These are phyloP conservation scores for Sclerotinia trifoliorum DNA, from an alignment of 2,329 filamentous ascomycete genomes.

Conservation along the genomic window DNA sequence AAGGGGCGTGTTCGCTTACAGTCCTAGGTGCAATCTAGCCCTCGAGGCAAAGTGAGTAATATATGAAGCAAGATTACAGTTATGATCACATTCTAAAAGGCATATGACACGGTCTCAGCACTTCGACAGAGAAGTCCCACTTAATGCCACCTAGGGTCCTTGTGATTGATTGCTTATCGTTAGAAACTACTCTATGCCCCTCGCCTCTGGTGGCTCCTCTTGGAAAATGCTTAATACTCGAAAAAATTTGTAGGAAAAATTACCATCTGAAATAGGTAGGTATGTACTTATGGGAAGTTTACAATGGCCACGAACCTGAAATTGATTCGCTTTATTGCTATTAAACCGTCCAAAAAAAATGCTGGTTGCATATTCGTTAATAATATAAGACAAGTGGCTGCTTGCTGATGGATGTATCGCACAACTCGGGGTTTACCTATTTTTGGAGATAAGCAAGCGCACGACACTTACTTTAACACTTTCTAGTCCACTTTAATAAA, in stretches of 20 bases:
- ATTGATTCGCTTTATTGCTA: no score
- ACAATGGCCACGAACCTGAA: no score
- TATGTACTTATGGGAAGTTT: neutral
- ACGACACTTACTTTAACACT: neutral
- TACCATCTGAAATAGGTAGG: no score
- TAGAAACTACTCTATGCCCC: neutral
- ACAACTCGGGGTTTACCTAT: slow-evolving; percentile 4
- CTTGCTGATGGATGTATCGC: neutral
- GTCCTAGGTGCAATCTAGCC: neutral
- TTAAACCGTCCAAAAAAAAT: no score
- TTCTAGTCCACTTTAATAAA: neutral
- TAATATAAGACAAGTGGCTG: neutral
- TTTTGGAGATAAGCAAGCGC: slow-evolving; percentile 6
- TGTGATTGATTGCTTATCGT: slow-evolving; percentile 15
- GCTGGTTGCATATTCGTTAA: neutral
- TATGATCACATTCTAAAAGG: neutral
- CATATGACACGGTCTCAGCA: neutral
- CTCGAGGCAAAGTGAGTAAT: neutral
- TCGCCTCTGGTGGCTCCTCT: slow-evolving; percentile 2
- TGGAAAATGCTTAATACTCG: neutral
- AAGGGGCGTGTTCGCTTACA: slow-evolving; percentile 19
- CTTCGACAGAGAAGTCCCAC: neutral
- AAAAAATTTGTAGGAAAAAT: neutral
- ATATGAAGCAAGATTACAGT: neutral
- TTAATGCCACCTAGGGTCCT: neutral